A percentile compares a stretch with the other conserved stretches of the same genome.
These are phyloP conservation scores for Myxozyma vanderwaltii DNA, from an alignment of 805 yeast genomes.

Conservation along the genomic window DNA sequence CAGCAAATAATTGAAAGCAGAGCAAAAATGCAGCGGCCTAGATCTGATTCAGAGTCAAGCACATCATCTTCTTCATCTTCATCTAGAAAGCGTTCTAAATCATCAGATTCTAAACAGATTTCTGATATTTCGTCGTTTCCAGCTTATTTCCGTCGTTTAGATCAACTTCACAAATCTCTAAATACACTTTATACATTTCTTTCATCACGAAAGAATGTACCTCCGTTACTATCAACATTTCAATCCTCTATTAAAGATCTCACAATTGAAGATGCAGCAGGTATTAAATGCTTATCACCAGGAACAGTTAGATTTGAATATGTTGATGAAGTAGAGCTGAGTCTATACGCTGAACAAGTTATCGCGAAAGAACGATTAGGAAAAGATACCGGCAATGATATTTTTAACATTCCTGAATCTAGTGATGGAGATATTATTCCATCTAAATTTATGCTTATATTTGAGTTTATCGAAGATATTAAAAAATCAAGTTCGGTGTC, in stretches of 20 bases:
- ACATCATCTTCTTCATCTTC: neutral
- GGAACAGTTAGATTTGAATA: conserved; percentile 24
- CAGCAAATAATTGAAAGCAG: too few relatives aligned
- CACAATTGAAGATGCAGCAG: conserved; percentile 18
- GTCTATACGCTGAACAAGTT: conserved; percentile 20
- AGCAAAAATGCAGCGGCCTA: conserved; percentile 2
- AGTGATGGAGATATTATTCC: neutral
- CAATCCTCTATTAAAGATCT: conserved; percentile 54
- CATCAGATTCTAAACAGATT: neutral
- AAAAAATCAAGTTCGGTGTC: neutral
- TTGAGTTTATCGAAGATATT: conserved; percentile 28
- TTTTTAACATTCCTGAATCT: conserved; percentile 10
- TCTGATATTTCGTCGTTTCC: neutral
- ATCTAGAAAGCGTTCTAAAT: neutral
- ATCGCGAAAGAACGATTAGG: conserved; percentile 3
- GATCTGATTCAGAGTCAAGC: conserved; percentile 7
- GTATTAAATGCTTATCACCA: conserved; percentile 21
- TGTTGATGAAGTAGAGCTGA: conserved; percentile 25
- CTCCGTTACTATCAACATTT: conserved; percentile 58
- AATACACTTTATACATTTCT: conserved; percentile 62
- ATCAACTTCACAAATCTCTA: conserved; percentile 12
- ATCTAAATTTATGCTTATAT: conserved; percentile 11
- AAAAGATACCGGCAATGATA: conserved; percentile 22
- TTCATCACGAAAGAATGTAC: conserved; percentile 59
- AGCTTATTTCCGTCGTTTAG: conserved; percentile 10